Evolutionary conservation across 2,329 filamentous ascomycete species (phyloP).

Genomic region (Fusarium irregulare): DNA sequence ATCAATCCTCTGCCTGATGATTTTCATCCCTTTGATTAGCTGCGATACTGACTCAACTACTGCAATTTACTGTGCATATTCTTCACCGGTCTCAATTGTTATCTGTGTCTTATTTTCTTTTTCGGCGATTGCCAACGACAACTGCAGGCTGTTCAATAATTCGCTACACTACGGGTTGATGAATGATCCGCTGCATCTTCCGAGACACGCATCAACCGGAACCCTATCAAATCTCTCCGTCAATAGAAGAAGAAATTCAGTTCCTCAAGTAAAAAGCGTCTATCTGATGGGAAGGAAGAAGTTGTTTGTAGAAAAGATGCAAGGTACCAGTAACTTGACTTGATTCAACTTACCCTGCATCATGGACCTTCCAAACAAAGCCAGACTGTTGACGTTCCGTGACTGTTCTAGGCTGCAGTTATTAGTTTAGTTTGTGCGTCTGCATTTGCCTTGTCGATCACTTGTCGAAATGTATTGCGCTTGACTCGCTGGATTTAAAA

Average conservation of each 20-base stretch:
- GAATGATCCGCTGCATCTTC: conserved; percentile 19
- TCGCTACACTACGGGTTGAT: background rate
- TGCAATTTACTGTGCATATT: background rate
- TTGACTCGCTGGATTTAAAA: conserved; percentile 2
- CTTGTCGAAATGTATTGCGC: background rate
- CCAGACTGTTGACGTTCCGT: background rate
- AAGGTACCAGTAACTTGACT: conserved; percentile 10
- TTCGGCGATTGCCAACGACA: background rate
- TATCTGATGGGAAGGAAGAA: background rate
- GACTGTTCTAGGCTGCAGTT: background rate
- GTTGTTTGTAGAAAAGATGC: conserved; percentile 1
- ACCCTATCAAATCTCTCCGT: background rate
- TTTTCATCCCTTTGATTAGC: background rate
- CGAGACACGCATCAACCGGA: conserved; percentile 19
- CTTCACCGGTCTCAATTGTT: background rate
- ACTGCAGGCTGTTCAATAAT: background rate
- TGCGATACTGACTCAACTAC: background rate
- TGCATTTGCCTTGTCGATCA: background rate
- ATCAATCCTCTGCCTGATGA: background rate
- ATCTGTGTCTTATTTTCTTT: background rate
- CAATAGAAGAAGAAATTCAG: background rate
- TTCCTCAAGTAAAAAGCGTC: background rate
- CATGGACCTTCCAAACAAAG: background rate
- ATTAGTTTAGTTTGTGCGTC: background rate
- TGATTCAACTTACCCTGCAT: conserved; percentile 14